These are phyloP conservation scores for Pyrrhoderma lamaoense DNA, from an alignment of 1,284 basidiomycete species.

Conservation along the genomic window DNA sequence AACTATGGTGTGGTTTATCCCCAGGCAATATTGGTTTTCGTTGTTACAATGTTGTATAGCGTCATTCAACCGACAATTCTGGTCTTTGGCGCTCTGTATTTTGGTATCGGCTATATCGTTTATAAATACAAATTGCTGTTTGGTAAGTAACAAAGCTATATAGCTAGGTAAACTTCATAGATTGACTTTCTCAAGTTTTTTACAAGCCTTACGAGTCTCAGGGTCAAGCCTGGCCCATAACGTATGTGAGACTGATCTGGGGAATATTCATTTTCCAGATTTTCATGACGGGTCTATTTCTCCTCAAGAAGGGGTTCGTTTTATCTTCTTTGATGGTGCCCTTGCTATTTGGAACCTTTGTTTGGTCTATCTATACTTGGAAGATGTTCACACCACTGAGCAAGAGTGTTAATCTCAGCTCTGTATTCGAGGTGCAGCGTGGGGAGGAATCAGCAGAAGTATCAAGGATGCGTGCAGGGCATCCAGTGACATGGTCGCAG, in stretches of 20 bases:
- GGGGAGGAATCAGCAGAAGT: slow-evolving; percentile 79
- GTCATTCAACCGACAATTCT: slow-evolving; percentile 93
- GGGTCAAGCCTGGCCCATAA: slow-evolving; percentile 92
- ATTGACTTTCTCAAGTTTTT: slow-evolving; percentile 51
- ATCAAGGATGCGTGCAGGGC: slow-evolving; percentile 61
- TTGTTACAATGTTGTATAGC: slow-evolving; percentile 90
- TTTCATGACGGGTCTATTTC: slow-evolving; percentile 94
- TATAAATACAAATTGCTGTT: slow-evolving; percentile 98
- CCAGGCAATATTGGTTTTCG: slow-evolving; percentile 92
- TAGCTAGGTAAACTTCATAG: neutral
- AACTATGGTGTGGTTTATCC: slow-evolving; percentile 93
- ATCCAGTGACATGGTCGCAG: slow-evolving; percentile 79
- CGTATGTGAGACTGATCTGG: slow-evolving; percentile 83
- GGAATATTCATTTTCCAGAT: slow-evolving; percentile 81
- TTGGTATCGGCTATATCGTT: slow-evolving; percentile 87
- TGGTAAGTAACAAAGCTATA: slow-evolving; percentile 42
- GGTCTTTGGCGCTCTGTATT: slow-evolving; percentile 92
- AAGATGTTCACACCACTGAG: slow-evolving; percentile 71
- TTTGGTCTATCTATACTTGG: slow-evolving; percentile 77
- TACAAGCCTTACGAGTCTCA: slow-evolving; percentile 91
- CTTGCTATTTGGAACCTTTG: slow-evolving; percentile 66
- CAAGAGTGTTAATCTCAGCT: slow-evolving; percentile 76
- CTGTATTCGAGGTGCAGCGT: slow-evolving; percentile 80
- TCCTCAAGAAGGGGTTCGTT: slow-evolving; percentile 71
- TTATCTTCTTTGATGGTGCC: slow-evolving; percentile 75